These are phyloP conservation scores for Coprinopsis sp. DNA, from an alignment of 768 basidiomycete species.

Conservation along the genomic window DNA sequence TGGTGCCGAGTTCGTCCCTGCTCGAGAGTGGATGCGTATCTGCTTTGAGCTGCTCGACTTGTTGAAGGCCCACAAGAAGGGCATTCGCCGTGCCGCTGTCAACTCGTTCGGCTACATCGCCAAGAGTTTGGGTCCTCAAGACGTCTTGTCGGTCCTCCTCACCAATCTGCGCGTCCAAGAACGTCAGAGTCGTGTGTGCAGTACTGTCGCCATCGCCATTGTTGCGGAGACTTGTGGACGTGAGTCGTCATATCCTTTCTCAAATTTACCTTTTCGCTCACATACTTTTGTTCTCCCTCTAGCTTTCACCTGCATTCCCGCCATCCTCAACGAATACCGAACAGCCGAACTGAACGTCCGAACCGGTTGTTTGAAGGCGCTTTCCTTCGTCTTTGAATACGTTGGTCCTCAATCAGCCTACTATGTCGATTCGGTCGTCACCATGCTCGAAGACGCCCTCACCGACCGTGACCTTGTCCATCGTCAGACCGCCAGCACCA, in stretches of 20 bases:
- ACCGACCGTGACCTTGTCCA: conserved; percentile 98
- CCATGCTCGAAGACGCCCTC: conserved; percentile 96
- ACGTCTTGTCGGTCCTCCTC: conserved; percentile 90
- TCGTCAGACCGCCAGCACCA: conserved; percentile 95
- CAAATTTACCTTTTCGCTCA: conserved; percentile 1
- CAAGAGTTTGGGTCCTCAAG: conserved; percentile 98
- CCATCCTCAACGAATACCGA: conserved; percentile 97
- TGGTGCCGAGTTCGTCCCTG: conserved; percentile 97
- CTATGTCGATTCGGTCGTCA: conserved; percentile 95
- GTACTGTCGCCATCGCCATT: conserved; percentile 96
- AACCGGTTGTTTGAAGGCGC: conserved; percentile 96
- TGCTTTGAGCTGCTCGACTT: conserved; percentile 97
- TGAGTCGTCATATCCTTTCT: conserved; percentile 28
- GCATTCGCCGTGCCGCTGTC: conserved; percentile 96
- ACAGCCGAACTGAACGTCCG: conserved; percentile 98
- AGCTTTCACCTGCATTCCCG: conserved; percentile 98
- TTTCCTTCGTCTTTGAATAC: conserved; percentile 99
- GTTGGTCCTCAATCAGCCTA: conserved; percentile 95
- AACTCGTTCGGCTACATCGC: conserved; percentile 99
- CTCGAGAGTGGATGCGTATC: conserved; percentile 99
- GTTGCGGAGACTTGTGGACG: conserved; percentile 90
- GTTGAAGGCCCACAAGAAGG: conserved; percentile 98
- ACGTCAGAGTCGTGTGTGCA: conserved; percentile 97
- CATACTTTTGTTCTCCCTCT: conserved; percentile 10
- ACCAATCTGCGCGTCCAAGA: conserved; percentile 98